These are phyloP conservation scores for Lasiodiplodia gonubiensis DNA, from an alignment of 2,329 filamentous ascomycete species.

Conservation along the genomic window DNA sequence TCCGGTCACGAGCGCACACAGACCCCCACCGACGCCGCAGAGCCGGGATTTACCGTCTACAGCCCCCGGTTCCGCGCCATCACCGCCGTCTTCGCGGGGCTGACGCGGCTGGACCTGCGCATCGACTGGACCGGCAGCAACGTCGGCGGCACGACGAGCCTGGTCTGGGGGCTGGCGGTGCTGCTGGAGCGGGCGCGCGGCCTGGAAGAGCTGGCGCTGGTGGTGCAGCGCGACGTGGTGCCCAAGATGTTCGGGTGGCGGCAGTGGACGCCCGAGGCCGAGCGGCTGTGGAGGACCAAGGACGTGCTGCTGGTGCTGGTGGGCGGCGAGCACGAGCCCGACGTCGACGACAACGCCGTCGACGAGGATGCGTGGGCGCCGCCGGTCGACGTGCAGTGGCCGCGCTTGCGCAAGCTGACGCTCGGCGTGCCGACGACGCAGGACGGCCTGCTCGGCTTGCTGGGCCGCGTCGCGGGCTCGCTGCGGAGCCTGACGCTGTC, in stretches of 20 bases:
- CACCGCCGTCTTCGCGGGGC: background rate
- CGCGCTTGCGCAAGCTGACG: background rate
- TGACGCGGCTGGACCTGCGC: conserved; percentile 2
- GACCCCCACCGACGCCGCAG: too few species aligned
- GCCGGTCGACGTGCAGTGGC: background rate
- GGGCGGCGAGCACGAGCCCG: background rate
- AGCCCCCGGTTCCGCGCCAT: background rate
- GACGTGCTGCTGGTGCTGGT: conserved; percentile 1
- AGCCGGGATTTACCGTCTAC: background rate
- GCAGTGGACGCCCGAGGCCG: background rate
- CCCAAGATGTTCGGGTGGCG: background rate
- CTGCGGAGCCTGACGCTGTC: conserved; percentile 1
- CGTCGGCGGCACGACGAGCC: background rate
- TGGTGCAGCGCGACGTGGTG: background rate
- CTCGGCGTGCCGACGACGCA: background rate
- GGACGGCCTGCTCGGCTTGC: background rate
- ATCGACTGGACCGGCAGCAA: background rate
- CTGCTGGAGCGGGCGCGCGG: background rate
- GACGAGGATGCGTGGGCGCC: too few species aligned
- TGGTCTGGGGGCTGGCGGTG: background rate
- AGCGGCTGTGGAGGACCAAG: background rate
- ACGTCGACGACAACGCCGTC: too few species aligned
- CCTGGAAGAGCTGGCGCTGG: conserved; percentile 4
- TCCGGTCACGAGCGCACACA: too few species aligned
- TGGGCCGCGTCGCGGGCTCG: background rate